Evolutionary conservation across 192 early-diverging fungal species (phyloP).

Genomic region (Spizellomyces punctatus): DNA sequence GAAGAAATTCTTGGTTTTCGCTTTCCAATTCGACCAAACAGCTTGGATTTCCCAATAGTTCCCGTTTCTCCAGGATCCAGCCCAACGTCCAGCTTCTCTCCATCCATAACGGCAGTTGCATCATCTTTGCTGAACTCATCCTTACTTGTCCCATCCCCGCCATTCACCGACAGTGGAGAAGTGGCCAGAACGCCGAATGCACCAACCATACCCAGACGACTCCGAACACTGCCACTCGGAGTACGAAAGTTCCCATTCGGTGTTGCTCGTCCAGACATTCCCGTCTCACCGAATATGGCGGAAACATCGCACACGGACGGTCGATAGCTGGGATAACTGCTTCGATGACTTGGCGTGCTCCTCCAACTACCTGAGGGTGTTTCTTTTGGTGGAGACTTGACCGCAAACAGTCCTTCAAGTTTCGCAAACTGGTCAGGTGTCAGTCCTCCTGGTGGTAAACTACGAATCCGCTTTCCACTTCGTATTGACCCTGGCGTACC

Average conservation of each 20-base stretch:
- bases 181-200: neutral
- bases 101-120: neutral
- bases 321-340: neutral
- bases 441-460: conserved; percentile 21
- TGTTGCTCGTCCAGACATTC: neutral
- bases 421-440: conserved; percentile 8
- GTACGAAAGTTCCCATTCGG: neutral
- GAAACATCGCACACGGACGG: neutral
- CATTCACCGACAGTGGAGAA: neutral
- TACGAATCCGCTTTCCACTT: neutral
- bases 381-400: neutral
- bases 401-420: conserved; percentile 3
- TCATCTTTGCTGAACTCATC: neutral
- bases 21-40: neutral
- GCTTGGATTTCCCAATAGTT: neutral
- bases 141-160: neutral
- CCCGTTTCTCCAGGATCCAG: no score
- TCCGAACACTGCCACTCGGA: neutral
- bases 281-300: neutral
- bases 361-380: neutral
- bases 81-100: neutral
- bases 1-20: neutral
- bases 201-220: neutral
- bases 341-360: neutral
- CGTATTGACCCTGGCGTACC: no score